Evolutionary conservation across 2,329 filamentous ascomycete genomes (phyloP).

Genomic region (Fusarium marasasianum): DNA sequence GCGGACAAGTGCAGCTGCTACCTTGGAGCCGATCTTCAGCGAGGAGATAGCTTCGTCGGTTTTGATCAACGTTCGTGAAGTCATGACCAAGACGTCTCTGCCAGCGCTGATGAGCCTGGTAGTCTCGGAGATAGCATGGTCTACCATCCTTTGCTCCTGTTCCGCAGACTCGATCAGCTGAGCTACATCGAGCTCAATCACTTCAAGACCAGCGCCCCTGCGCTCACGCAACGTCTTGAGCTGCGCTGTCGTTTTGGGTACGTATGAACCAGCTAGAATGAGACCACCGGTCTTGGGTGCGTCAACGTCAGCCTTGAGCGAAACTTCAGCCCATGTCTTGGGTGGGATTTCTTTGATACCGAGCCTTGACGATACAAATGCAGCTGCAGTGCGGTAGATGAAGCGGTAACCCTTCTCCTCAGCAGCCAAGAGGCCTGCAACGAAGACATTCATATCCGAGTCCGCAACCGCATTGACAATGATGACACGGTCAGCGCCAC

Average conservation of each 20-base stretch:
- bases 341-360: slow-evolving; percentile 61
- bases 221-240: not conserved
- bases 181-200: not conserved
- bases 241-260: not conserved
- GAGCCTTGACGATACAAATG: slow-evolving; percentile 57
- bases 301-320: fast-evolving
- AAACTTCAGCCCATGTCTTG: slow-evolving; percentile 47
- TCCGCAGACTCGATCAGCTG: not conserved
- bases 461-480: slow-evolving; percentile 63
- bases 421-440: slow-evolving; percentile 56
- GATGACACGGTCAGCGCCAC: slow-evolving; percentile 42
- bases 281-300: not conserved
- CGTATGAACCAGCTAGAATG: not conserved
- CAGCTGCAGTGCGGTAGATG: slow-evolving; percentile 52
- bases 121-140: not conserved
- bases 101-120: not conserved
- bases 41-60: not conserved
- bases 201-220: not conserved
- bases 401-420: slow-evolving; percentile 45
- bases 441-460: slow-evolving; percentile 64
- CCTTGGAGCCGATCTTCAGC: not conserved
- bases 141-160: not conserved
- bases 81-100: not conserved
- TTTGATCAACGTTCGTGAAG: not conserved
- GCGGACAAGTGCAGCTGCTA: not conserved